These are phyloP conservation scores for Grigorovia humatica DNA, from an alignment of 805 yeast species.

Conservation along the genomic window DNA sequence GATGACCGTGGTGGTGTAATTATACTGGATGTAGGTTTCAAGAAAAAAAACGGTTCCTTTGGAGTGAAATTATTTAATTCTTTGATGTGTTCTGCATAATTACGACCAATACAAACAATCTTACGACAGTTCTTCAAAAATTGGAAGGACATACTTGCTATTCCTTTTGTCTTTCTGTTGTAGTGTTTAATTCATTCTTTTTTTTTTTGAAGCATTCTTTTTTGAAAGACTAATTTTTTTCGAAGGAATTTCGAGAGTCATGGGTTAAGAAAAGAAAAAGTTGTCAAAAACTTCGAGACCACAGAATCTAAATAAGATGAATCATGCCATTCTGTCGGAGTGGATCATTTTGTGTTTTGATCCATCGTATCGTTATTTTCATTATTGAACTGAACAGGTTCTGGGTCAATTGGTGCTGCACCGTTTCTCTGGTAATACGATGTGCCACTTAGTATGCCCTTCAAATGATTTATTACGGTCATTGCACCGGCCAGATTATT, in stretches of 20 bases:
- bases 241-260: neutral
- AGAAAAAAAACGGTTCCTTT: slow-evolving; percentile 79
- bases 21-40: slow-evolving; percentile 79
- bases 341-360: neutral
- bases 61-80: slow-evolving; percentile 82
- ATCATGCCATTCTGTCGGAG: too few relatives aligned
- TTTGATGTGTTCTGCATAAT: slow-evolving; percentile 90
- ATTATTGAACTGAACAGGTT: slow-evolving; percentile 7
- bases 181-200: too few relatives aligned
- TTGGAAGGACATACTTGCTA: slow-evolving; percentile 34
- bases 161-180: neutral
- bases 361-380: slow-evolving; percentile 1
- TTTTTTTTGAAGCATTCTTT: too few relatives aligned
- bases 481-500: slow-evolving; percentile 16
- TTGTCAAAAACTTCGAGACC: neutral
- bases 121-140: slow-evolving; percentile 61
- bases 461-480: slow-evolving; percentile 15
- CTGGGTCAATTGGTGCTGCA: slow-evolving; percentile 13
- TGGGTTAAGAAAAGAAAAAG: neutral
- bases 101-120: slow-evolving; percentile 90
- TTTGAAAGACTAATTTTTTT: neutral
- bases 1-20: slow-evolving; percentile 39
- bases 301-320: too few relatives aligned
- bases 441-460: slow-evolving; percentile 15
- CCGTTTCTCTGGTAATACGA: slow-evolving; percentile 21